These are phyloP conservation scores for Metarhizium anisopliae DNA, from an alignment of 2,329 filamentous ascomycete genomes.

Conservation along the genomic window DNA sequence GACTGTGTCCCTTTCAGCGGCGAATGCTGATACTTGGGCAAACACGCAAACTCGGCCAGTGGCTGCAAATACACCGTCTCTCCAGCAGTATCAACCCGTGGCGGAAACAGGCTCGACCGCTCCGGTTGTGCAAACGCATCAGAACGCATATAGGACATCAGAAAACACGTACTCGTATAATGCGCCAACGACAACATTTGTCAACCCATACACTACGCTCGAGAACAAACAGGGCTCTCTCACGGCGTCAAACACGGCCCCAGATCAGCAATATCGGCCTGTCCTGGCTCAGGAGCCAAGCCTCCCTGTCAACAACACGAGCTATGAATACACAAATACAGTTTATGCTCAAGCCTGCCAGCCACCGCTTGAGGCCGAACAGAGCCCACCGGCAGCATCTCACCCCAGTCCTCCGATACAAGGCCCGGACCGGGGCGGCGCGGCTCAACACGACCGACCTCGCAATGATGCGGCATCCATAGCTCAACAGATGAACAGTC, in stretches of 20 bases:
- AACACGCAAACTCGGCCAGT: not conserved
- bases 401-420: not conserved
- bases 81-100: not conserved
- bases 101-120: not conserved
- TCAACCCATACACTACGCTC: not conserved
- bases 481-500: not conserved
- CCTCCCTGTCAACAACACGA: not conserved
- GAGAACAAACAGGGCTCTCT: not conserved
- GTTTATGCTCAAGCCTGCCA: not conserved
- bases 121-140: not conserved
- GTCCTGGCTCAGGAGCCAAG: not conserved
- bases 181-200: not conserved
- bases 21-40: not conserved
- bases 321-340: not conserved
- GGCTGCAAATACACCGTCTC: not conserved
- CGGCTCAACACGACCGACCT: not conserved
- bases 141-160: not conserved
- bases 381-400: not conserved
- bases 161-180: not conserved
- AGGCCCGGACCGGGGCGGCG: not conserved
- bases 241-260: not conserved
- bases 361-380: too few species aligned
- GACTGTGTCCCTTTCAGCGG: not conserved
- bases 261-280: not conserved
- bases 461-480: not conserved